phyloP scores from a whole-genome alignment of 768 basidiomycete genomes.

The Lactarius sanguifluus region DNA sequence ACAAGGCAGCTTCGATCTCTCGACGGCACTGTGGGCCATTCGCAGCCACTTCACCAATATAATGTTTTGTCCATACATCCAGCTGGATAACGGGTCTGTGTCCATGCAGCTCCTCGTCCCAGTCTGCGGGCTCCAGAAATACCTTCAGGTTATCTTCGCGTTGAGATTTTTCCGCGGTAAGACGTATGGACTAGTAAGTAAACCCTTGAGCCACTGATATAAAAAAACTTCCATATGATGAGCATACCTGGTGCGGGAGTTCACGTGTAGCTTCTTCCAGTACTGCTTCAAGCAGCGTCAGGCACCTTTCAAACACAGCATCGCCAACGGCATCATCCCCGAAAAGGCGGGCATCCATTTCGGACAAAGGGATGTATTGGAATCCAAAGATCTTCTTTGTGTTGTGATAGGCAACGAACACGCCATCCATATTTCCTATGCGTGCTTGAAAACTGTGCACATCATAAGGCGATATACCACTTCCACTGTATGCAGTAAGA shows the following conservation, averaged over 20 bases:
- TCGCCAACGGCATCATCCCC: conserved; percentile 63
- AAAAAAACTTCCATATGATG: background rate
- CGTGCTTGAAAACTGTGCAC: conserved; percentile 83
- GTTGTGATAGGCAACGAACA: conserved; percentile 86
- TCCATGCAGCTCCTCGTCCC: conserved; percentile 39
- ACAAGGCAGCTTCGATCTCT: conserved; percentile 36
- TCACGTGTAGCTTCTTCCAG: conserved; percentile 53
- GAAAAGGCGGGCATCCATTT: conserved; percentile 84
- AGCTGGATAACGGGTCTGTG: conserved; percentile 55
- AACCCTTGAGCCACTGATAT: conserved; percentile 13
- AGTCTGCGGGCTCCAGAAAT: conserved; percentile 64
- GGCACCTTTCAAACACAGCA: conserved; percentile 72
- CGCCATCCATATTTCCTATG: conserved; percentile 97
- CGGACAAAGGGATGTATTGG: conserved; percentile 83
- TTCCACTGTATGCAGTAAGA: background rate
- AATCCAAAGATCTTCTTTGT: conserved; percentile 88
- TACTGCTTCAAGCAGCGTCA: conserved; percentile 67
- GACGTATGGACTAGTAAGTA: conserved; percentile 49
- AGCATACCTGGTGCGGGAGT: conserved; percentile 66
- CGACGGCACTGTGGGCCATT: conserved; percentile 42
- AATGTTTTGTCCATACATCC: conserved; percentile 49
- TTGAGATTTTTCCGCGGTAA: conserved; percentile 60
- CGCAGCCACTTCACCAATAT: conserved; percentile 41
- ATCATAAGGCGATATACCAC: conserved; percentile 5
- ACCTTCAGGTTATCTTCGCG: conserved; percentile 48